Percentiles rank a stretch among this genome's conserved stretches.
Conservation (phyloP, 768 basidiomycete species). For the Pleurotus citrinopileatus region DNA sequence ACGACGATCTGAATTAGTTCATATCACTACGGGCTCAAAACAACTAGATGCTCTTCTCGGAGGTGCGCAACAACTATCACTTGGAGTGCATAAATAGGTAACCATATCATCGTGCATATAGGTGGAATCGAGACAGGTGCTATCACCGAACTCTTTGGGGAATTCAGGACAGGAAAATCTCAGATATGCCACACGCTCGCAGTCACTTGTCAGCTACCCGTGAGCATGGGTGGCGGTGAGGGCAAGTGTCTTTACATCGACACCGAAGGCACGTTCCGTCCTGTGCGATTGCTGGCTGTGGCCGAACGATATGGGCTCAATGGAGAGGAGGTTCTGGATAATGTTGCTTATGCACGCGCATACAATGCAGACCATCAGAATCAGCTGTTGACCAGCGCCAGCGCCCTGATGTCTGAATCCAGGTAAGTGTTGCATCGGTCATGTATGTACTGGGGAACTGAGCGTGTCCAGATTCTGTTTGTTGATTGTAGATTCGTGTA, state of each 20-base stretch:
- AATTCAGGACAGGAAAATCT: conserved; percentile 98
- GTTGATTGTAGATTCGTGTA: conserved; percentile 95
- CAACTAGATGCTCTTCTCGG: conserved; percentile 94
- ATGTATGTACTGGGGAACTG: conserved; percentile 20
- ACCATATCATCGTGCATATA: no score
- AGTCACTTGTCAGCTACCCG: conserved; percentile 96
- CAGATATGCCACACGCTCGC: conserved; percentile 98
- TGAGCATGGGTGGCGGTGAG: conserved; percentile 97
- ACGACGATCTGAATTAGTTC: conserved; percentile 89
- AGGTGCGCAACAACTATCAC: conserved; percentile 41
- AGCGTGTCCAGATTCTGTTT: conserved; percentile 76
- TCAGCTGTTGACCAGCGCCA: conserved; percentile 83
- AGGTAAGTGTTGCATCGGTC: conserved; percentile 49
- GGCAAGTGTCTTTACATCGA: conserved; percentile 99
- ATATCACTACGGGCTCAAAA: conserved; percentile 95
- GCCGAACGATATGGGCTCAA: conserved; percentile 96
- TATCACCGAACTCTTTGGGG: conserved; percentile 97
- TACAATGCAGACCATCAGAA: conserved; percentile 99
- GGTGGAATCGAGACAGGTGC: conserved; percentile 98
- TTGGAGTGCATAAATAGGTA: no score
- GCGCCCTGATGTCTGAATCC: conserved; percentile 99
- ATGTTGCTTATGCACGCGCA: conserved; percentile 96
- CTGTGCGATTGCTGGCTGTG: conserved; percentile 89
- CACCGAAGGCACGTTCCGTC: conserved; percentile 98
- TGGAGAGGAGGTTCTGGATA: conserved; percentile 97